Percentiles rank a stretch among this genome's conserved stretches.
Evolutionary conservation across 768 basidiomycete genomes (phyloP).

Genomic region (Trametes cinnabarina): DNA sequence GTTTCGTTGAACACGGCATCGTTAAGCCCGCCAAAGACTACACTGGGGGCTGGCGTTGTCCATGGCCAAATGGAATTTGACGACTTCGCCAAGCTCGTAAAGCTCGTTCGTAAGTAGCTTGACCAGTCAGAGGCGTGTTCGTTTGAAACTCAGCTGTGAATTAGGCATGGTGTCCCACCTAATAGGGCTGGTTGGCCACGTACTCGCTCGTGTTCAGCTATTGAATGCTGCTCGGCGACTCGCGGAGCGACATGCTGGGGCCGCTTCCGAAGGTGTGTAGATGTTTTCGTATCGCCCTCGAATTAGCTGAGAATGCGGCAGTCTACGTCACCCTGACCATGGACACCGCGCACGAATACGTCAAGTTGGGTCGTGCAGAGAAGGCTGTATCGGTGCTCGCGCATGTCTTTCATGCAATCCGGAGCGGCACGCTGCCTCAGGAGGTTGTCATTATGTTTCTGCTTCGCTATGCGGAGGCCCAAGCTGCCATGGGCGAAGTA

Average conservation of each 20-base stretch:
- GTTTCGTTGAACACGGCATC: conserved; percentile 23
- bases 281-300: not conserved
- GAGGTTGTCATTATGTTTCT: conserved; percentile 55
- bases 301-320: conserved; percentile 38
- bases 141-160: no score
- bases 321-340: conserved; percentile 59
- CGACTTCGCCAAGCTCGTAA: conserved; percentile 36
- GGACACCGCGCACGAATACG: conserved; percentile 77
- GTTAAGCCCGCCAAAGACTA: conserved; percentile 20
- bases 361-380: conserved; percentile 69
- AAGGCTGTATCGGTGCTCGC: conserved; percentile 66
- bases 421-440: conserved; percentile 44
- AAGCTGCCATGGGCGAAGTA: conserved; percentile 59
- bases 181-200: conserved; percentile 66
- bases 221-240: conserved; percentile 64
- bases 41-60: not conserved
- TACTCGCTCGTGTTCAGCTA: conserved; percentile 62
- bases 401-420: conserved; percentile 48
- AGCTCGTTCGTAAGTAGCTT: conserved; percentile 52
- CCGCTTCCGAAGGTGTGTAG: conserved; percentile 21
- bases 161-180: conserved; percentile 62
- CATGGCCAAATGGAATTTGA: conserved; percentile 24
- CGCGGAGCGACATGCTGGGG: conserved; percentile 46
- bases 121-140: no score
- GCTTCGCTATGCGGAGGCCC: conserved; percentile 63